Percentiles rank a stretch among this genome's conserved stretches.
phyloP scores from a whole-genome alignment of 345 rosid genomes.

The Pugionium dolabratum region DNA sequence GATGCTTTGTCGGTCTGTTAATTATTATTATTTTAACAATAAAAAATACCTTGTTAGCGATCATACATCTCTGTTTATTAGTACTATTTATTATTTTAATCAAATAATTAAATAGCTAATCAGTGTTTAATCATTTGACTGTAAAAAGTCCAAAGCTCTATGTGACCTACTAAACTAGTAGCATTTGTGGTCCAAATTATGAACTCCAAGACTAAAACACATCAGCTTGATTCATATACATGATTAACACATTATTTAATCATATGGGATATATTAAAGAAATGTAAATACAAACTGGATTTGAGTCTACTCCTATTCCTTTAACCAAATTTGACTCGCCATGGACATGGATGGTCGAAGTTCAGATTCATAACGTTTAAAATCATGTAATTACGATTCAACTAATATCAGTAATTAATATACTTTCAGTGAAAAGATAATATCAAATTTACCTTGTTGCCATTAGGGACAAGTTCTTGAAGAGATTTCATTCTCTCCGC shows the following conservation, averaged over 20 bases:
- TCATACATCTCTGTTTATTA: conserved; percentile 17
- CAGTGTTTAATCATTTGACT: conserved; percentile 43
- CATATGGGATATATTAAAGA: background rate
- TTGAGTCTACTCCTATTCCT: background rate
- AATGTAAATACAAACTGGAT: background rate
- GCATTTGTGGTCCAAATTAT: conserved; percentile 33
- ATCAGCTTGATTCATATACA: conserved; percentile 7
- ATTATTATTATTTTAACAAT: conserved; percentile 33
- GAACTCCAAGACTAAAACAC: conserved; percentile 34
- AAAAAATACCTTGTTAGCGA: conserved; percentile 16
- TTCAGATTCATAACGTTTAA: background rate
- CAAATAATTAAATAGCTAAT: conserved; percentile 21
- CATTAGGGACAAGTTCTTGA: conserved; percentile 96
- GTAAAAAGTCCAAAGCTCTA: conserved; percentile 40
- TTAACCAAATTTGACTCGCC: background rate
- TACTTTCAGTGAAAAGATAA: background rate
- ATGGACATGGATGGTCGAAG: background rate
- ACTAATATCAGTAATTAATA: background rate
- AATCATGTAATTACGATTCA: background rate
- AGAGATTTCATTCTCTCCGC: conserved; percentile 98
- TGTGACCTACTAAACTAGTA: conserved; percentile 26
- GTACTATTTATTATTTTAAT: background rate
- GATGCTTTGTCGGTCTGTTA: conserved; percentile 99
- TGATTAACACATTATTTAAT: conserved; percentile 10
- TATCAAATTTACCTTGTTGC: conserved; percentile 67